Conservation (phyloP, 2,329 filamentous ascomycete species). For the Alternaria consortialis region DNA sequence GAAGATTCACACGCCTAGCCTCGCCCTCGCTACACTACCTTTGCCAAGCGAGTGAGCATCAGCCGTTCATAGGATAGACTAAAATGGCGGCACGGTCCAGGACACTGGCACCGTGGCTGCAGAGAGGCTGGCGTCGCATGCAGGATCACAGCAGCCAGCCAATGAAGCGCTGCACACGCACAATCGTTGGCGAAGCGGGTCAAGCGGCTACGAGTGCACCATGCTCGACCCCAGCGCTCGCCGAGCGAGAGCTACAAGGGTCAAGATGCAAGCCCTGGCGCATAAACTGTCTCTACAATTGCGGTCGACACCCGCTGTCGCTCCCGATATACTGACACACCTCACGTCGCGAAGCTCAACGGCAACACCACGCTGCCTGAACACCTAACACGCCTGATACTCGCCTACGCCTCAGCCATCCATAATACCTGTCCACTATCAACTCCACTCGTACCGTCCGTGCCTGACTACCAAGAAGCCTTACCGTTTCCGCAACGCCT, state of each 20-base stretch:
- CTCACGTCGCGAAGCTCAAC: slow-evolving; percentile 43
- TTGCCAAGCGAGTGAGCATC: slow-evolving; percentile 23
- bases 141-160: slow-evolving; percentile 32
- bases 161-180: slow-evolving; percentile 22
- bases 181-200: slow-evolving; percentile 19
- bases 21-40: slow-evolving; percentile 19
- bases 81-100: slow-evolving; percentile 25
- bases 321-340: slow-evolving; percentile 44
- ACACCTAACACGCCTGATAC: slow-evolving; percentile 47
- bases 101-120: slow-evolving; percentile 29
- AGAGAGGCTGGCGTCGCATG: slow-evolving; percentile 31
- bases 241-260: slow-evolving; percentile 9
- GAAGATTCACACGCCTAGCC: slow-evolving; percentile 14
- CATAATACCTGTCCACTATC: slow-evolving; percentile 20
- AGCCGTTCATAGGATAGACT: slow-evolving; percentile 27
- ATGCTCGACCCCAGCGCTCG: slow-evolving; percentile 16
- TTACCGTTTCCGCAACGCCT: slow-evolving; percentile 26
- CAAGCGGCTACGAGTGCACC: slow-evolving; percentile 36
- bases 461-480: slow-evolving; percentile 33
- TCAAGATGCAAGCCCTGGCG: slow-evolving; percentile 27
- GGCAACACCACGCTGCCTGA: slow-evolving; percentile 37
- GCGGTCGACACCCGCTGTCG: slow-evolving; percentile 39
- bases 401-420: slow-evolving; percentile 43
- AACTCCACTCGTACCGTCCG: slow-evolving; percentile 13
- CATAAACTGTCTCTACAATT: slow-evolving; percentile 49